Base-by-base conservation (phyloP, 2,329 filamentous ascomycete species). In the Stagonosporopsis tanaceti region DNA sequence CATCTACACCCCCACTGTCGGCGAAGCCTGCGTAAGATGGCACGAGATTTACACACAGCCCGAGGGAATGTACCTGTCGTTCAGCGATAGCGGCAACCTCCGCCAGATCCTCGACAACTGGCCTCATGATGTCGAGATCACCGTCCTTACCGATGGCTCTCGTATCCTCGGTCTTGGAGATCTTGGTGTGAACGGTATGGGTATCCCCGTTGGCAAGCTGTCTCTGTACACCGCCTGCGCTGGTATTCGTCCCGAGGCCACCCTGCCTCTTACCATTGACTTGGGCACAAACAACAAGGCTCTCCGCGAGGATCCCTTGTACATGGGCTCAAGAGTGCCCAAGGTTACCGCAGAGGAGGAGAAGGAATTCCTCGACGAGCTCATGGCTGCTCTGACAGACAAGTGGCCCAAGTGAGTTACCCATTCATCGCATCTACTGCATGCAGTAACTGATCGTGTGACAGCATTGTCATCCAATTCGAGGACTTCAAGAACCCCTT, bases 401-500 rank as follows among this genome's bases (percentile, higher is more conserved):
- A 83, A 84, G 64, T 90, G 87, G 87, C 87, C 87, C 53, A 85
- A 83, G 82, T 85, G 77, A 77, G 83, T 78, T 20, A 20, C 20
- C 3, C 58, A 54, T 61, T 58, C 39, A 14, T 50, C 27, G n/a
- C 30, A 24, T 24, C 38, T 25, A 38, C 14, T 38, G 27, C 6
- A 53, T 47, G 25, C 32, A 61, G 58, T 59, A 65, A 71, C 74
- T 78, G 64, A 78, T 66, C 50, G 53, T 40, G 54, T 64, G 61
- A 60, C 68, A 86, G 85, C 63, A 88, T 89, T 66, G 86, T 89
- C 64, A 91, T 98, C 62, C 95, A 98, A 76, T 98, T 97, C 70
- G 94, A 98, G 60, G 95, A 98, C 75, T 98, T 97, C 79, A 96
- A 98, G 83, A 96, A 94, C 72, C 94, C 95, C 44, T 99, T 98